Evolutionary conservation across 352 stramenopile species (phyloP), one percentile per base, ranked within the genome.

Genomic region (Globisporangium lucens): DNA sequence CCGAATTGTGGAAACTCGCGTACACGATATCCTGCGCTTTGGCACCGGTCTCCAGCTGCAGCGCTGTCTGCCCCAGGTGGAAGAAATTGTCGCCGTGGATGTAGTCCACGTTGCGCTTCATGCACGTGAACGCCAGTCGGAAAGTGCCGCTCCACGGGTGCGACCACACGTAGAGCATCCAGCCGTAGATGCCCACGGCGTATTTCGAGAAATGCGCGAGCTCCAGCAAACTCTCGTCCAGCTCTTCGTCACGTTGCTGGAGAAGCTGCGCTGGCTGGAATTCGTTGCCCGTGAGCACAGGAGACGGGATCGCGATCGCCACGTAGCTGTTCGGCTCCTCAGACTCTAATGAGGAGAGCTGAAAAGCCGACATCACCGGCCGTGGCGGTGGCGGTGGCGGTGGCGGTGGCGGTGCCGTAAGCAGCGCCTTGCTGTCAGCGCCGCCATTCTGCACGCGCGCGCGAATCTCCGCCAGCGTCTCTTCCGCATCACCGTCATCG

Each of bases 161-260:
- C n/a, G 86, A 94, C 89, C 89, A 96, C 30, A 96, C 83, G 68
- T 91, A 96, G 51, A 96, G 73, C 87, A 96, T 96, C 89, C 89
- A 96, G 10, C 89, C 89, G 70, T 95, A 96, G 61, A 96, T 96
- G 12, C 89, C 86, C 33, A 95, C 75, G 0, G 89, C 83, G 66
- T 92, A 96, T 70, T 91, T 87, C n/a, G 85, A 94, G 59, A 79
- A 94, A 57, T 96, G 76, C n/a, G 87, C 87, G 22, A 94, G 66
- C 41, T 96, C 84, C 24, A 86, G 66, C 22, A 96, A 61, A 35
- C 71, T 75, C 30, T 68, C 66, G 3, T 72, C 76, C 55, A 91
- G 75, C 30, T 87, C 75, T 24, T 77, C 52, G 59, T 93, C 82
- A 17, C 76, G 69, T 55, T 79, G 60, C 8, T 70, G 74, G 63